A percentile compares a stretch with the other conserved stretches of the same genome.
Evolutionary conservation across 148 eudicot genomes (phyloP).

Genomic region (Polygonum maritimum): DNA sequence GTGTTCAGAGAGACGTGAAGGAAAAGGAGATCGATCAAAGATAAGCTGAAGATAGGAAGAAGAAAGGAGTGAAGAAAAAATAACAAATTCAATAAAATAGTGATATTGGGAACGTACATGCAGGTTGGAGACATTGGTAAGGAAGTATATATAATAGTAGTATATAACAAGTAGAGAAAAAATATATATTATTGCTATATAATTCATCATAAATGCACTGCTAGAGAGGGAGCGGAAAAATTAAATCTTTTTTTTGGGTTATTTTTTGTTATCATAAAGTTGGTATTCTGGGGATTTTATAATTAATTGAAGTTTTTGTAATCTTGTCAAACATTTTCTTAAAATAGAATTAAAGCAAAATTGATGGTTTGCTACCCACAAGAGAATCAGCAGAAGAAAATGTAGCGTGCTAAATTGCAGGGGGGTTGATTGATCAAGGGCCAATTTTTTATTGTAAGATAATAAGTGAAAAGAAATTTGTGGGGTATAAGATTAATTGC

Average conservation of each 20-base stretch:
- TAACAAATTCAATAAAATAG: conserved; percentile 3
- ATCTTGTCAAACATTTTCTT: not conserved
- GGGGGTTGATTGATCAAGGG: conserved; percentile 1
- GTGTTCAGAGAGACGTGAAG: conserved; percentile 20
- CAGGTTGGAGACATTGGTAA: not conserved
- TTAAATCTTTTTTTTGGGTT: not conserved
- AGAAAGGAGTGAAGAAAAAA: not conserved
- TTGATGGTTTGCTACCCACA: not conserved
- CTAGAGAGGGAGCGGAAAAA: not conserved
- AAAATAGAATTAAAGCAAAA: not conserved
- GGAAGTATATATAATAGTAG: not conserved
- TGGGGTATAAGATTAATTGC: not conserved
- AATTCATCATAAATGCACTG: not conserved
- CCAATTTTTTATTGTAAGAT: not conserved
- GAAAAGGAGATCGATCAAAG: conserved; percentile 12
- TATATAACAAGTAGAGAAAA: not conserved
- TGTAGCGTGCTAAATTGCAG: conserved; percentile 10
- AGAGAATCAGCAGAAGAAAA: conserved; percentile 6
- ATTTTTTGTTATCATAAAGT: conserved; percentile 2
- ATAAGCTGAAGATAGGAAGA: conserved; percentile 5
- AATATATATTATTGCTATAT: not conserved
- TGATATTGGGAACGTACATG: conserved; percentile 7
- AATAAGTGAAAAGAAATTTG: not conserved
- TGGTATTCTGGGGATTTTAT: conserved; percentile 8
- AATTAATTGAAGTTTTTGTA: conserved; percentile 1